Evolutionary conservation across 1,284 basidiomycete genomes (phyloP), one percentile per base, ranked within the genome.

Genomic region (Marasmius sp.): DNA sequence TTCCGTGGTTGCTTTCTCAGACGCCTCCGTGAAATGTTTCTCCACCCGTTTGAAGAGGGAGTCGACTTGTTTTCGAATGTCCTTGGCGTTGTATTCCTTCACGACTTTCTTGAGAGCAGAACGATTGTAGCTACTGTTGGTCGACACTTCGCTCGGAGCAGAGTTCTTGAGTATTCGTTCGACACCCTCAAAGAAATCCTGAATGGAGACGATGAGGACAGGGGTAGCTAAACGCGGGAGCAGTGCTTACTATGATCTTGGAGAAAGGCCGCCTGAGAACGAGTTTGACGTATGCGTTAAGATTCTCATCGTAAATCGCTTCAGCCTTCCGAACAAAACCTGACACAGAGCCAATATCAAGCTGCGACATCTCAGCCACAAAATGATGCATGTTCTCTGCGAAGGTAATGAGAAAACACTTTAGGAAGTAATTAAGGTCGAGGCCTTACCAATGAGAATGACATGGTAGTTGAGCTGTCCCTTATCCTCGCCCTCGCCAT

Each of bases 361-460:
- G 77, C 65, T 85, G 85, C 0, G 86, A 84, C 34, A 92, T 86
- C 71, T 97, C 94, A 0, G 89, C 85, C 45, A 94, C 85, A 71
- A 98, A 96, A 71, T 93, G 89, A 68, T 95, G 92, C 94, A 97
- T 96, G 72, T 99, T 99, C 75, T 98, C 97, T 97, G 36, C 20
- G 58, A 60, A 47, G 20, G 36, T 14, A 51, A 10, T 41, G 51
- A 38, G 3, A 47, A 37, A 36, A n/a, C 50, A 4, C 50, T 8
- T 20, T 36, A 20, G 8, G 22, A 55, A 59, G 58, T 53, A 56
- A 38, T 47, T 20, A 54, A 20, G 16, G 57, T 52, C 6, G 52
- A 39, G n/a, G 39, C 80, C 90, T 69, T 67, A 95, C 95, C 95
- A 63, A 98, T 94, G 66, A 99, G 82, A 69, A 98, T 91, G 67